Base-by-base conservation (phyloP, 1,139 yeast species). In the Candida sanyaensis region DNA sequence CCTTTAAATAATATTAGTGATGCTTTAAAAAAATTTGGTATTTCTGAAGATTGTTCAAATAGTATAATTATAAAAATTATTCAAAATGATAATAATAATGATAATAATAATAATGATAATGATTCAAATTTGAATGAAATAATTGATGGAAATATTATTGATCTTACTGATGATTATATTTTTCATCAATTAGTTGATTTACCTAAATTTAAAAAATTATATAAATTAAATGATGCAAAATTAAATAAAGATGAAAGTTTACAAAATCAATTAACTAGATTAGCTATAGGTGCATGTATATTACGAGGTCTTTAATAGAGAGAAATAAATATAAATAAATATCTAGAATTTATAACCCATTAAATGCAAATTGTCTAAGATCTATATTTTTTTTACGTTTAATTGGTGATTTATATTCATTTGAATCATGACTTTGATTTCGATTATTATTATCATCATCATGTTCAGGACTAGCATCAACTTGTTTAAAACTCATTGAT, bases 1-100 rank as follows among this genome's bases (percentile, higher is more conserved):
- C 78, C 80, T 2, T 63, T 70, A 12, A 75, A 74, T 59, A 75
- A 73, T 50, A 71, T 75, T 41, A 64, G 66, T 63, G 79, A 75
- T 49, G 77, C 80, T 1, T 62, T 75, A 51, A 68, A 64, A 46
- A 55, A 70, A 47, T 75, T 75, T 57, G 80, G 80, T 1, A 65
- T 75, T 13, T 75, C 69, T 55, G 63, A 62, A 12, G 52, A 57
- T 13, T 59, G 68, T 40, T 51, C 57, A 9, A 64, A 63, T 43
- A 52, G 71, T 10, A 59, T 75, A 3, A 70, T 64, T 9, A 56
- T 75, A n/a, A 71, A 69, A 48, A 63, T 73, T 2, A 26, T 61
- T 17, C n/a, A 40, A 47, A n/a, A n/a, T n/a, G n/a, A n/a, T n/a
- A n/a, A n/a, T n/a, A n/a, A n/a, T n/a, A n/a, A n/a, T n/a, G n/a